Evolutionary conservation across 2,329 filamentous ascomycete species (phyloP).

Genomic region (Aspergillus sp.): DNA sequence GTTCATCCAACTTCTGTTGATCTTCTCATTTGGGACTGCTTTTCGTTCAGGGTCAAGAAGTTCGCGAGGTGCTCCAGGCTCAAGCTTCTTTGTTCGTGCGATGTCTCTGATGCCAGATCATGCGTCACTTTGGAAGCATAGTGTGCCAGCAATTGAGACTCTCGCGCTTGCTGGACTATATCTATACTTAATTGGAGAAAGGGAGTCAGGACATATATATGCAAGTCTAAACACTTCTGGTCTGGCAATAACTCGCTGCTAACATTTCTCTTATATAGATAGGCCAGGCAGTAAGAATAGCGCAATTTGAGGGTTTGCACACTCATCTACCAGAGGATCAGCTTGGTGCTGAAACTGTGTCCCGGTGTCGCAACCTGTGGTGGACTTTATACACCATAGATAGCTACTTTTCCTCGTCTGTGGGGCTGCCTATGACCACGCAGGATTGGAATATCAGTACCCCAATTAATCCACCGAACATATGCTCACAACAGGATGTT

Average conservation of each 20-base stretch:
- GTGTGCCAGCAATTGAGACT: conserved; percentile 33
- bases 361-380: conserved; percentile 34
- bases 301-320: conserved; percentile 37
- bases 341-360: conserved; percentile 25
- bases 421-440: conserved; percentile 34
- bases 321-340: conserved; percentile 35
- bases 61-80: conserved; percentile 8
- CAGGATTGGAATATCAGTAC: conserved; percentile 37
- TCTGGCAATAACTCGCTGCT: neutral
- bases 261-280: conserved; percentile 19
- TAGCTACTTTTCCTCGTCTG: conserved; percentile 33
- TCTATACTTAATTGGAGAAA: conserved; percentile 33
- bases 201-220: conserved; percentile 28
- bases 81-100: conserved; percentile 14
- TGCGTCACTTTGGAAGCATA: conserved; percentile 30
- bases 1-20: conserved; percentile 12
- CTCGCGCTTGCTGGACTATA: conserved; percentile 33
- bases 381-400: conserved; percentile 38
- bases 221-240: conserved; percentile 10
- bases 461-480: conserved; percentile 19
- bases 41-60: conserved; percentile 8
- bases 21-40: conserved; percentile 13
- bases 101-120: conserved; percentile 33
- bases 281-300: conserved; percentile 36
- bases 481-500: conserved; percentile 21